Percentiles rank a stretch among this genome's conserved stretches.
Evolutionary conservation across 2,329 filamentous ascomycete genomes (phyloP).

Genomic region (Microdochium bolleyi): DNA sequence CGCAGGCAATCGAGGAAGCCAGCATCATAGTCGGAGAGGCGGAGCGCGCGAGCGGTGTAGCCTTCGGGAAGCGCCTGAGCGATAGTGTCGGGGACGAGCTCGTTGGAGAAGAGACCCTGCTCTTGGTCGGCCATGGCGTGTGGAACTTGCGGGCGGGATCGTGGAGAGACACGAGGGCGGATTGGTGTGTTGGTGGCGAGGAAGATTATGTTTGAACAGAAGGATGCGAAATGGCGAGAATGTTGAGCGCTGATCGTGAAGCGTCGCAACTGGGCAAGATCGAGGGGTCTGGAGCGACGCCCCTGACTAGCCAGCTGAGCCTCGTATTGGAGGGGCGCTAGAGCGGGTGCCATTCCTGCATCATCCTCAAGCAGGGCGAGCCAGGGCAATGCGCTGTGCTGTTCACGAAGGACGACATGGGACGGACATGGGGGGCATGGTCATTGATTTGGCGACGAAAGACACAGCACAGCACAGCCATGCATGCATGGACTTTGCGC

Average conservation of each 20-base stretch:
- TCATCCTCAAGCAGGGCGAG: not conserved
- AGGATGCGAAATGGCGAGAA: not conserved
- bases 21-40: constrained; percentile 65
- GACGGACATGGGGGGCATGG: too few species aligned
- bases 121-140: constrained; percentile 21
- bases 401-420: too few species aligned
- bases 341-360: not conserved
- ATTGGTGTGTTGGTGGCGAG: not conserved
- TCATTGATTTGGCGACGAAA: too few species aligned
- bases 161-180: not conserved
- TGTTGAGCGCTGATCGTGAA: not conserved
- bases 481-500: too few species aligned
- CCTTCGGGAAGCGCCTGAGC: constrained; percentile 64
- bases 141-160: not conserved
- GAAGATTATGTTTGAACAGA: not conserved
- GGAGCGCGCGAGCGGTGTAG: constrained; percentile 76
- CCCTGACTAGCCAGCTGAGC: not conserved
- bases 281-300: not conserved
- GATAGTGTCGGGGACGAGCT: constrained; percentile 73
- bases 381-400: not conserved
- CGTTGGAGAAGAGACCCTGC: constrained; percentile 65
- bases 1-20: constrained; percentile 89
- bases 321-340: not conserved
- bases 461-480: too few species aligned
- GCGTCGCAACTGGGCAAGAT: not conserved